These are phyloP conservation scores for Curvularia sp. DNA, from an alignment of 2,329 filamentous ascomycete genomes.

Conservation along the genomic window DNA sequence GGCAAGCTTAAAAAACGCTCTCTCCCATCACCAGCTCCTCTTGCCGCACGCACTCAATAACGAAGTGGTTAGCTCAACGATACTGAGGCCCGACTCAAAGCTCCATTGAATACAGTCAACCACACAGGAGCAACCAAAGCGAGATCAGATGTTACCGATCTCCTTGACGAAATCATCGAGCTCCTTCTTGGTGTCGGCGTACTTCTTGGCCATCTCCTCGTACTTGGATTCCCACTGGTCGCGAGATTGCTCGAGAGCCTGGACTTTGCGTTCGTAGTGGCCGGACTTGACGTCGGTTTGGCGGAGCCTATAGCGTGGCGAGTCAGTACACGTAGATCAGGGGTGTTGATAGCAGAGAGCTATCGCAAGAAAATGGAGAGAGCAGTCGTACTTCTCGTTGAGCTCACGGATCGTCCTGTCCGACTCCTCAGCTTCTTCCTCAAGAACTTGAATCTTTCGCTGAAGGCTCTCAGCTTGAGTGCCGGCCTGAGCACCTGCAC, in stretches of 20 bases:
- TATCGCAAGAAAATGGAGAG: neutral
- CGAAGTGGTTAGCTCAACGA: neutral
- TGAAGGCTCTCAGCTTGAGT: conserved; percentile 91
- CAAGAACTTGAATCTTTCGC: conserved; percentile 91
- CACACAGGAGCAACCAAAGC: conserved; percentile 32
- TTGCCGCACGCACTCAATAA: neutral
- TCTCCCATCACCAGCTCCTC: conserved; percentile 12
- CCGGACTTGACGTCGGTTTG: conserved; percentile 99
- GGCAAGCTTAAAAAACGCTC: conserved; percentile 16
- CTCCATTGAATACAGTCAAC: conserved; percentile 37
- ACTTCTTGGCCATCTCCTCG: conserved; percentile 96
- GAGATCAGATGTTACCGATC: conserved; percentile 85
- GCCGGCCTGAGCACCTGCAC: conserved; percentile 80
- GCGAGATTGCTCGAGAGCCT: conserved; percentile 88
- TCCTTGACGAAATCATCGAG: conserved; percentile 88
- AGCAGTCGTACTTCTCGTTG: conserved; percentile 87
- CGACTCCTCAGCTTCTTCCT: conserved; percentile 96
- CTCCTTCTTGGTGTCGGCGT: conserved; percentile 83
- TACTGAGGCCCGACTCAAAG: conserved; percentile 17
- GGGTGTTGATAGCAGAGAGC: conserved; percentile 2
- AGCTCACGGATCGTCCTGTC: conserved; percentile 96
- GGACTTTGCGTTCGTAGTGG: conserved; percentile 99
- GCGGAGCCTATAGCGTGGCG: conserved; percentile 72
- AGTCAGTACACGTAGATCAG: conserved; percentile 29
- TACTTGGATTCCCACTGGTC: conserved; percentile 98